Conservation (phyloP, 306 rosid species). For the Chamaecrista fasciculata region DNA sequence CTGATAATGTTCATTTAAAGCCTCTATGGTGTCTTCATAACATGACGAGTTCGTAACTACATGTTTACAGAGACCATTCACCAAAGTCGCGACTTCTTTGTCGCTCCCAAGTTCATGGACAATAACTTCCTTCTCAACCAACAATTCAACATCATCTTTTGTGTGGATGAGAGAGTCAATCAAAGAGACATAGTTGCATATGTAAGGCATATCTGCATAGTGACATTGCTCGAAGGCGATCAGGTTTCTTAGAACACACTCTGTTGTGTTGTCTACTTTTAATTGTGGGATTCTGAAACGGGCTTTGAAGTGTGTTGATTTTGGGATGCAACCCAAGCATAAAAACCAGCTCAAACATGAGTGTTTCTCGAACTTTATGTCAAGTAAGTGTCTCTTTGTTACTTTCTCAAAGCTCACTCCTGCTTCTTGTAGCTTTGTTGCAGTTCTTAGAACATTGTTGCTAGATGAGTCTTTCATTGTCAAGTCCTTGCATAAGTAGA, state of each 20-base stretch:
- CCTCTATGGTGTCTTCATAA: not conserved
- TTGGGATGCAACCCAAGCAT: not conserved
- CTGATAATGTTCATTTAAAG: not conserved
- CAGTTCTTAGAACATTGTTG: not conserved
- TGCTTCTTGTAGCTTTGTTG: not conserved
- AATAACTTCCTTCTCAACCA: conserved; percentile 1
- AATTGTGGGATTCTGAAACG: not conserved
- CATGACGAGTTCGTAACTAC: not conserved
- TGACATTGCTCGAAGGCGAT: not conserved
- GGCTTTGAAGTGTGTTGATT: not conserved
- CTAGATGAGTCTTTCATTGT: not conserved
- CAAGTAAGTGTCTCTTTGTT: not conserved
- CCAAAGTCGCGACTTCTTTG: not conserved
- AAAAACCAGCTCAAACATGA: not conserved
- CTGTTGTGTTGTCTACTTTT: not conserved
- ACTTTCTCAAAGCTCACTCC: not conserved
- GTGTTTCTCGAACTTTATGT: not conserved
- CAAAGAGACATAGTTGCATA: not conserved
- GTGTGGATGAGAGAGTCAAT: not conserved
- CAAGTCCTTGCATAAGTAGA: no score
- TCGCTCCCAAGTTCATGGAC: not conserved
- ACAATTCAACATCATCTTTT: not conserved
- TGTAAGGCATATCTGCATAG: not conserved
- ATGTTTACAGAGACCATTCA: not conserved
- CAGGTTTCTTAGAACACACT: not conserved